Base-by-base conservation (phyloP, 2,329 filamentous ascomycete genomes). In the Monosporascus sp. region DNA sequence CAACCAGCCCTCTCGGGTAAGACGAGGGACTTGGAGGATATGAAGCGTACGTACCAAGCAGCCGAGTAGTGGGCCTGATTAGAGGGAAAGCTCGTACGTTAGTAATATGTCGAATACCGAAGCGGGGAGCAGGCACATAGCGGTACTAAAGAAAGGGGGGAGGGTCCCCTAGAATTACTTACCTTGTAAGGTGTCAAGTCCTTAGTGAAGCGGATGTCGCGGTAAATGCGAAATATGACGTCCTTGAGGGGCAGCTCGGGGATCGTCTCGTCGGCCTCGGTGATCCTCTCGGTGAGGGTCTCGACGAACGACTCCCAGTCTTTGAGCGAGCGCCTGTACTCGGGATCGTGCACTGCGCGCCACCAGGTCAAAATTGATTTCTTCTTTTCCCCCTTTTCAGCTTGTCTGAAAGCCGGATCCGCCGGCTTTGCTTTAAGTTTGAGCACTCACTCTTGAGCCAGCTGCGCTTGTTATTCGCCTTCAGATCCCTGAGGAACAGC, bases 141-240 rank as follows among this genome's bases (percentile, higher is more conserved):
- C 4, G 31, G 11, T 14, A 5, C 9, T 60, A 70, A 66, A 52
- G 31, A 49, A 38, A n/a, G n/a, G 53, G 52, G 49, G 48, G 44
- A 48, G n/a, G n/a, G 41, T 53, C 45, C 6, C 11, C 6, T n/a
- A 20, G 11, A 11, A 31, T 8, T 22, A 37, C 76, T 63, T 72
- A 88, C 88, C 79, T 95, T 96, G 76, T 96, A 96, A 0, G 92
- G 91, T 2, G 90, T 94, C 20, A 82, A 88, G 64, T 96, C 86
- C 61, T 89, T 88, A 64, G 81, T 88, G 72, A 96, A 96, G 52
- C 91, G 84, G 44, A 94, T 80, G 63, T 96, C 91, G 62, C 91
- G 80, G 70, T 96, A 91, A 55, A 96, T 94, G 56, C 91, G 86
- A 68, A 93, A 96, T 48, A 91, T 84, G 61, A 96, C 76, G 66